Conservation (phyloP, 169 alveolate genomes). For the Cryptosporidium parvum region DNA sequence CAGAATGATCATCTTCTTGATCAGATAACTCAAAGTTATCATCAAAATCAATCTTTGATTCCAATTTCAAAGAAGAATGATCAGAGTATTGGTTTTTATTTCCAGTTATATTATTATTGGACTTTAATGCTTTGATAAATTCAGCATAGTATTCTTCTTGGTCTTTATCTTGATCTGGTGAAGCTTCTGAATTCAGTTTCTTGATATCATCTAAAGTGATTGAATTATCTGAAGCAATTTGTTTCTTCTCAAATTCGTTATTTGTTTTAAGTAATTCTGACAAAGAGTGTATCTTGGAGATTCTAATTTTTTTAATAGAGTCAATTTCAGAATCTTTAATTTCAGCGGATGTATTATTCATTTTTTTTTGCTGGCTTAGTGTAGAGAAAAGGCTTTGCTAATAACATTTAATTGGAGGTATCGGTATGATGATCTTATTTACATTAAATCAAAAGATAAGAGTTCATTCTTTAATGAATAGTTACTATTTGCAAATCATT, state of each 20-base stretch:
- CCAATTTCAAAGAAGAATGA: not conserved
- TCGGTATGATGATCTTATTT: not conserved
- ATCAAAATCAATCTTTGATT: not conserved
- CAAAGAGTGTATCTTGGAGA: constrained; percentile 53
- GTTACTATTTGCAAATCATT: no score
- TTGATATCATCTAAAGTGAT: constrained; percentile 54
- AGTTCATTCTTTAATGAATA: not conserved
- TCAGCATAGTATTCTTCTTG: constrained; percentile 38
- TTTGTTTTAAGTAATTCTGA: constrained; percentile 12
- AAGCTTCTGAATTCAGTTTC: constrained; percentile 19
- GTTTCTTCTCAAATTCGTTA: not conserved
- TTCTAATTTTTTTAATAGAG: constrained; percentile 6
- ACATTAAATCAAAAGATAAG: not conserved
- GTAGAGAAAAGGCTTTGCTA: not conserved
- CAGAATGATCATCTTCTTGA: not conserved
- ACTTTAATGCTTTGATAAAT: constrained; percentile 43
- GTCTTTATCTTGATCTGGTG: not conserved
- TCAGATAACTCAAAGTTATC: not conserved
- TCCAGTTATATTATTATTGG: not conserved
- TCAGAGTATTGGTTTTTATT: not conserved
- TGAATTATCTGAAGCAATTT: not conserved
- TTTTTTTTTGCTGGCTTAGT: not conserved
- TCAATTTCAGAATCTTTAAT: not conserved
- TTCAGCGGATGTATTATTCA: not conserved
- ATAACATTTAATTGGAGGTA: not conserved